A percentile compares a stretch with the other conserved stretches of the same genome.
Evolutionary conservation across 768 basidiomycete genomes (phyloP).

Genomic region (Cystobasidium onofrii): DNA sequence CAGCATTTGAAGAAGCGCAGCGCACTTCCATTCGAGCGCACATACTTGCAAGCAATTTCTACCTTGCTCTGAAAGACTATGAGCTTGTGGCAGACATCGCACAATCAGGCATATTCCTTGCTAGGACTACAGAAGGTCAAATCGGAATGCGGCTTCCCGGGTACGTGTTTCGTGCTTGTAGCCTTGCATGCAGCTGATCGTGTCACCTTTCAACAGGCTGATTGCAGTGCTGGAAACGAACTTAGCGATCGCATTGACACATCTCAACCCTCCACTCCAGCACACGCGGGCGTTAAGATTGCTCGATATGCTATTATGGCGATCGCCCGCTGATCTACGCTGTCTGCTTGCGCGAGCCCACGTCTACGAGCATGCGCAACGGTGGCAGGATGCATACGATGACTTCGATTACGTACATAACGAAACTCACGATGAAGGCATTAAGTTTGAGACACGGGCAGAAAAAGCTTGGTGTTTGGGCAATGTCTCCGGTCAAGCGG

Average conservation of each 20-base stretch:
- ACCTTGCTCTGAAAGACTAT: conserved; percentile 63
- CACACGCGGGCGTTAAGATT: conserved; percentile 68
- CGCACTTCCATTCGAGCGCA: conserved; percentile 50
- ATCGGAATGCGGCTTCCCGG: conserved; percentile 52
- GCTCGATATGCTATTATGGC: conserved; percentile 61
- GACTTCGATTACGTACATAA: conserved; percentile 58
- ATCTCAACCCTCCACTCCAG: conserved; percentile 81
- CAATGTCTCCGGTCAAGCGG: conserved; percentile 46
- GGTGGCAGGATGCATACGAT: conserved; percentile 61
- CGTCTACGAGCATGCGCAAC: conserved; percentile 57
- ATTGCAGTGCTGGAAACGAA: conserved; percentile 61
- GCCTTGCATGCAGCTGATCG: not conserved
- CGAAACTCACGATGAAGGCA: conserved; percentile 34
- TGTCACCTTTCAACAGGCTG: conserved; percentile 49
- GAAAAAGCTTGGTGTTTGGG: conserved; percentile 78
- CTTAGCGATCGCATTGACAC: conserved; percentile 68
- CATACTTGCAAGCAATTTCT: conserved; percentile 59
- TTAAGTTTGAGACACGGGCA: conserved; percentile 60
- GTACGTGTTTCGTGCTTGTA: conserved; percentile 49
- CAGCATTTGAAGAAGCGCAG: not conserved
- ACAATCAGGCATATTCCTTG: conserved; percentile 60
- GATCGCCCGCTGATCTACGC: conserved; percentile 57
- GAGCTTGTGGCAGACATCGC: conserved; percentile 62
- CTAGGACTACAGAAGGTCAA: conserved; percentile 54
- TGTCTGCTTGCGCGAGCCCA: conserved; percentile 69